Conservation (phyloP, 371 early-diverging fungal genomes). For the Cokeromyces recurvatus region DNA sequence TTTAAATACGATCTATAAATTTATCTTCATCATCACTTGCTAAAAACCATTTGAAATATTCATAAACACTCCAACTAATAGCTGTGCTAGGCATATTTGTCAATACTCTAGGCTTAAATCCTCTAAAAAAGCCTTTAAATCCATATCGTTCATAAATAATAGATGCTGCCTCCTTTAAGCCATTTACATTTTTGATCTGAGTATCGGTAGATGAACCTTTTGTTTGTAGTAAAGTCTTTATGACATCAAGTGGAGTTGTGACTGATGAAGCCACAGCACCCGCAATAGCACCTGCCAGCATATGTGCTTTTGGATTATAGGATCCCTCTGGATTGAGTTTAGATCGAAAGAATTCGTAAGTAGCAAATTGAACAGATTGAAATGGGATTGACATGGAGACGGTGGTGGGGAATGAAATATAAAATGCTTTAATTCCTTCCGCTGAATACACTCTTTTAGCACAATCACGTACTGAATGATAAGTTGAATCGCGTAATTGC, state of each 20-base stretch:
- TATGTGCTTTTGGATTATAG: conserved; percentile 84
- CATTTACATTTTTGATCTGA: conserved; percentile 62
- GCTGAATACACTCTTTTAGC: conserved; percentile 56
- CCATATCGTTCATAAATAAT: conserved; percentile 79
- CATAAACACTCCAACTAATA: conserved; percentile 92
- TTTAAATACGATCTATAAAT: conserved; percentile 13
- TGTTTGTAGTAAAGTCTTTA: conserved; percentile 91
- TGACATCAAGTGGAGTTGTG: conserved; percentile 92
- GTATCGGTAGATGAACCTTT: conserved; percentile 69
- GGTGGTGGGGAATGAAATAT: conserved; percentile 92
- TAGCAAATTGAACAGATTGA: conserved; percentile 88
- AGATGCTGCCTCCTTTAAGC: conserved; percentile 67
- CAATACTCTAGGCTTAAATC: conserved; percentile 75
- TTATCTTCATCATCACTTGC: conserved; percentile 9
- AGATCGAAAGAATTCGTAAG: conserved; percentile 79
- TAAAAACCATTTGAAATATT: conserved; percentile 76
- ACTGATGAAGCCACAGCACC: conserved; percentile 86
- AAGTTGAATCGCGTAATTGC: conserved; percentile 75
- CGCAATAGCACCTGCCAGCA: conserved; percentile 83
- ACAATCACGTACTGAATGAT: conserved; percentile 68
- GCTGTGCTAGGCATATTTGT: conserved; percentile 92
- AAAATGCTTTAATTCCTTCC: conserved; percentile 89
- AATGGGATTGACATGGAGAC: conserved; percentile 92
- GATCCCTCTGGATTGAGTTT: conserved; percentile 60
- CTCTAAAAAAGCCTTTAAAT: conserved; percentile 73